A percentile compares a stretch with the other conserved stretches of the same genome.
Conservation (phyloP, 2,329 filamentous ascomycete genomes). For the Arthrinium phaeospermum region DNA sequence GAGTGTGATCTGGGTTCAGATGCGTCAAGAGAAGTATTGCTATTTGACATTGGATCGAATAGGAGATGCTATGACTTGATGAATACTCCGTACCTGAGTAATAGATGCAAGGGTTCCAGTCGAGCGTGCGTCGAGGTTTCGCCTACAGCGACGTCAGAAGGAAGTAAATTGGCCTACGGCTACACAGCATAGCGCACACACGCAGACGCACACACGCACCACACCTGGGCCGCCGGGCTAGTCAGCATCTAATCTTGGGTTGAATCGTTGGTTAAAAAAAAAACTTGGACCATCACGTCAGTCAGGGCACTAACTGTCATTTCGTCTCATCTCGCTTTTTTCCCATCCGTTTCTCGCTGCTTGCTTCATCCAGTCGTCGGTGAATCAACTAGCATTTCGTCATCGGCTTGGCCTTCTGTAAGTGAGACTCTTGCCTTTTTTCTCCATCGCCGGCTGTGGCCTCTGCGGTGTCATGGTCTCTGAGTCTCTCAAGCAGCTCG, state of each 20-base stretch:
- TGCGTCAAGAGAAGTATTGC: not conserved
- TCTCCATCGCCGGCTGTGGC: not conserved
- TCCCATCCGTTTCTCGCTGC: not conserved
- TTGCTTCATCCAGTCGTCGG: not conserved
- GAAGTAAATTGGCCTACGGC: not conserved
- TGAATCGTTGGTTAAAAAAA: not conserved
- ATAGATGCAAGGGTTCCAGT: not conserved
- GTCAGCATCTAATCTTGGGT: constrained; percentile 14
- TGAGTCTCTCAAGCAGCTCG: not conserved
- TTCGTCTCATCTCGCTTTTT: constrained; percentile 3
- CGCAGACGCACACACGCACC: not conserved
- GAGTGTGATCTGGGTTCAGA: not conserved
- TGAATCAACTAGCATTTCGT: not conserved
- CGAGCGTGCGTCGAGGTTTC: not conserved
- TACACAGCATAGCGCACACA: not conserved
- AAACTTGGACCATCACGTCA: not conserved
- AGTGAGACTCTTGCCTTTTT: not conserved
- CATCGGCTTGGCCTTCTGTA: not conserved
- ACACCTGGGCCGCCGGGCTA: not conserved
- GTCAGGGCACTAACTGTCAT: not conserved
- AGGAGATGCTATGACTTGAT: not conserved
- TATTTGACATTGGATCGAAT: not conserved
- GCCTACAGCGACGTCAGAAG: constrained; percentile 3
- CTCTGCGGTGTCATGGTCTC: not conserved
- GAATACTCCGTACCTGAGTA: not conserved